Conservation (phyloP, 2,329 filamentous ascomycete species). For the Colletotrichum liriopes region DNA sequence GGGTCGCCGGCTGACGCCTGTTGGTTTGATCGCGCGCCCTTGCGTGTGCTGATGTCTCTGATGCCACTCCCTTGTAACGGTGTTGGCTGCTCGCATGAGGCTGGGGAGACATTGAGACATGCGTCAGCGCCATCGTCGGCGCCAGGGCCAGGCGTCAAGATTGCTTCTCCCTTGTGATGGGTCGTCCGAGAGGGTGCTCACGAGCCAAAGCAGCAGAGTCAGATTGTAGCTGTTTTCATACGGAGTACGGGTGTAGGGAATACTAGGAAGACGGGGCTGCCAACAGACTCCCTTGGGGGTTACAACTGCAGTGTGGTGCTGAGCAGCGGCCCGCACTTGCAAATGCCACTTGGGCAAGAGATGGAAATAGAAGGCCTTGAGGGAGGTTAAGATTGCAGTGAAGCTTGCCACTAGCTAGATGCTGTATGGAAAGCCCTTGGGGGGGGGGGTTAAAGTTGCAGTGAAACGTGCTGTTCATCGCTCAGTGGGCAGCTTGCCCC, state of each 20-base stretch:
- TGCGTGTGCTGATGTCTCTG: conserved; percentile 1
- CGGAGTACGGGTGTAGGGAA: no score
- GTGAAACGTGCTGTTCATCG: no score
- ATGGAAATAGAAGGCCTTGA: background rate
- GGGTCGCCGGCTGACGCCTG: background rate
- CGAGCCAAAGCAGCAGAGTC: no score
- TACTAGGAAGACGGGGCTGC: background rate
- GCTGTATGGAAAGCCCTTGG: background rate
- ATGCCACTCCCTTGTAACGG: conserved; percentile 28
- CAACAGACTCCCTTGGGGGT: background rate
- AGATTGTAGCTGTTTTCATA: no score
- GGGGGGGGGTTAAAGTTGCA: background rate
- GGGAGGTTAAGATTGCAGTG: conserved; percentile 26
- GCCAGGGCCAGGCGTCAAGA: background rate
- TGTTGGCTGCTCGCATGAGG: background rate
- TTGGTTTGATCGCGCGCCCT: conserved; percentile 1
- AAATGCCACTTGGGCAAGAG: background rate
- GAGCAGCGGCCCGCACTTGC: background rate
- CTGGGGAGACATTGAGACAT: conserved; percentile 13
- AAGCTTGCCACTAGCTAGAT: background rate
- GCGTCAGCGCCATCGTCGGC: background rate
- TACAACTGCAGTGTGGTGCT: background rate
- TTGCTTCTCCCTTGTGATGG: background rate
- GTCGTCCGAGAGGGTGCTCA: no score
- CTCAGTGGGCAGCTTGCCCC: no score